Conservation (phyloP, 2,329 filamentous ascomycete species). For the Stagonosporopsis cucurbitacearum region DNA sequence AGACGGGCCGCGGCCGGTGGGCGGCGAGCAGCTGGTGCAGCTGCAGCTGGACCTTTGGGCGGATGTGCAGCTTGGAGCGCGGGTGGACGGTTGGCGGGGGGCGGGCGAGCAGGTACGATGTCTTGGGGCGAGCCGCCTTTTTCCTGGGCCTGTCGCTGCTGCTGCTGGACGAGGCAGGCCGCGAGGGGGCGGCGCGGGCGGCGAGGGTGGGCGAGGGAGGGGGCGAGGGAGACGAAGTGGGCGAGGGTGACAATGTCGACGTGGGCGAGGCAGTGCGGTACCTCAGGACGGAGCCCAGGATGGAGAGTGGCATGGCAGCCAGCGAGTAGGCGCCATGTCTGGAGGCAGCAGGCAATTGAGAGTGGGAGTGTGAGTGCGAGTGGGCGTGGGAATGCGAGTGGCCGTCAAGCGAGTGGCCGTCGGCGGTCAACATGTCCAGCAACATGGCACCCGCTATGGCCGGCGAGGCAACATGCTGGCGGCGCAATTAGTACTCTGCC, state of each 20-base stretch:
- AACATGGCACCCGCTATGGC: conserved; percentile 37
- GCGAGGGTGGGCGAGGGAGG: neutral
- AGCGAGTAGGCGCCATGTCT: conserved; percentile 36
- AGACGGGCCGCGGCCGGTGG: conserved; percentile 68
- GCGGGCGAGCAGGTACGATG: conserved; percentile 71
- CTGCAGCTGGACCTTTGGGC: conserved; percentile 73
- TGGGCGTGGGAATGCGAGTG: neutral
- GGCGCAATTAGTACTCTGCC: conserved; percentile 22
- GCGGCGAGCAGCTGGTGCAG: conserved; percentile 70
- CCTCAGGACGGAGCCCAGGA: conserved; percentile 42
- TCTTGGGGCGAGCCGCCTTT: conserved; percentile 62
- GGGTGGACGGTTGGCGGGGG: conserved; percentile 65
- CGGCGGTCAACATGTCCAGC: conserved; percentile 49
- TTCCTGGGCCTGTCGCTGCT: conserved; percentile 51
- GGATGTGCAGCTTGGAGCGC: conserved; percentile 68
- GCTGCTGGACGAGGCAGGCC: conserved; percentile 50
- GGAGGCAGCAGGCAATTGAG: conserved; percentile 24
- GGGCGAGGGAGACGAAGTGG: conserved; percentile 1
- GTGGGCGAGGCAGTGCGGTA: conserved; percentile 26
- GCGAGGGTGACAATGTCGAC: no score
- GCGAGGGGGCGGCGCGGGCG: conserved; percentile 25
- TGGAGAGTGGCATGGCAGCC: conserved; percentile 43
- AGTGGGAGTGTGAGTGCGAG: conserved; percentile 12
- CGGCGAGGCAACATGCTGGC: conserved; percentile 28
- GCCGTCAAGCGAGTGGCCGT: conserved; percentile 15